A percentile compares a stretch with the other conserved stretches of the same genome.
These are phyloP conservation scores for Cruciata laevipes DNA, from an alignment of 257 asterid species.

Conservation along the genomic window DNA sequence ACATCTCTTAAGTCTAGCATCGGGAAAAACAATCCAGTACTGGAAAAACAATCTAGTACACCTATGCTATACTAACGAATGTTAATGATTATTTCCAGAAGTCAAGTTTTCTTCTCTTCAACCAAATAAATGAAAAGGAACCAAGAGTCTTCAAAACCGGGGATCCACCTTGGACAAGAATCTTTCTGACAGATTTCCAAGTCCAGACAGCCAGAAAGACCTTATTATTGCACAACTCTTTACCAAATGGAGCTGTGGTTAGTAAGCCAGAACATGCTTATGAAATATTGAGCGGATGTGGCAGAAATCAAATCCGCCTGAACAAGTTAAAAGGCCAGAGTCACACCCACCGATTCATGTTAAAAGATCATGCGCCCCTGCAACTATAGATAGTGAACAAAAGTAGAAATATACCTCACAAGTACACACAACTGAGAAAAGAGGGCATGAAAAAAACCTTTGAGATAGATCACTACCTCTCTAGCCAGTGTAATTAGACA, in stretches of 20 bases:
- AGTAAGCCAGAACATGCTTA: neutral
- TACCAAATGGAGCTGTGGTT: neutral
- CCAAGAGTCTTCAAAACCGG: neutral
- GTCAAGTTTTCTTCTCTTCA: neutral
- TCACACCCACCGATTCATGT: neutral
- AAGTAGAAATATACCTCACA: neutral
- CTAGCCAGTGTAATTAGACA: neutral
- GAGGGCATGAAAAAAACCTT: neutral
- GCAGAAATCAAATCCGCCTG: neutral
- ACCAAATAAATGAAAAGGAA: neutral
- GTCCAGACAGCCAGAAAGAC: neutral
- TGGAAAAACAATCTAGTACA: neutral
- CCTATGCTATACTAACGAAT: neutral
- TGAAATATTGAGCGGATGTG: neutral
- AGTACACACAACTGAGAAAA: neutral
- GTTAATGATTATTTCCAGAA: neutral
- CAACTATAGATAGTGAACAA: constrained; percentile 2
- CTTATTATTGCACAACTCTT: constrained; percentile 7
- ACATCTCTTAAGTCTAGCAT: neutral
- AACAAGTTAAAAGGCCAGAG: constrained; percentile 15
- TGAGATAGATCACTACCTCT: constrained; percentile 3
- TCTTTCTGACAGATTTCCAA: neutral
- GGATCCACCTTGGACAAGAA: neutral
- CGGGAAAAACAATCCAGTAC: neutral
- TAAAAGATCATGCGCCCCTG: constrained; percentile 6